These are phyloP conservation scores for Oryza glumipatula DNA, from an alignment of 176 grass and related monocot genomes.

Conservation along the genomic window DNA sequence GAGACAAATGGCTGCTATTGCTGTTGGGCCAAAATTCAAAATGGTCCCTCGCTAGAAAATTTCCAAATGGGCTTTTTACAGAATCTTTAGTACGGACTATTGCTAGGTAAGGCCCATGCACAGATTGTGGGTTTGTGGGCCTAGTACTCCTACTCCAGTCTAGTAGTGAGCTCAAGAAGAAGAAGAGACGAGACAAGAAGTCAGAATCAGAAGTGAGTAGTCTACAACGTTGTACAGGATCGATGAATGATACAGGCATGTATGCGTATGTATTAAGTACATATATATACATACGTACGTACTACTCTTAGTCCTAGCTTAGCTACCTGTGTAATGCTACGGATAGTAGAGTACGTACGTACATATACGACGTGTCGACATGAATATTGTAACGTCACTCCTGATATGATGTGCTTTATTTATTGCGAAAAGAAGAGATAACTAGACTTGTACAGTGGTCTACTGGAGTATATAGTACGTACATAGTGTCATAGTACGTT, in stretches of 20 bases:
- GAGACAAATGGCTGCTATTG: no score
- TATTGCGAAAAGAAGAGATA: not conserved
- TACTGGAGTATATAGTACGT: no score
- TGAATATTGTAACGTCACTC: not conserved
- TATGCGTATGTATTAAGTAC: not conserved
- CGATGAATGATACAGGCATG: no score
- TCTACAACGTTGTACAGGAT: slow-evolving; percentile 37
- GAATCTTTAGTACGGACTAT: no score
- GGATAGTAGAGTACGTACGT: not conserved
- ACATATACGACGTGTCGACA: not conserved
- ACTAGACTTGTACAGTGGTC: no score
- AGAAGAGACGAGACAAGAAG: no score
- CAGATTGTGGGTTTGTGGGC: no score
- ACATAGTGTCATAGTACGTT: no score
- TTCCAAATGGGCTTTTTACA: not conserved
- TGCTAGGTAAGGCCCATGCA: no score
- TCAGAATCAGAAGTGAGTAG: not conserved
- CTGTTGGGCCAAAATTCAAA: not conserved
- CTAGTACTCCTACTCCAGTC: no score
- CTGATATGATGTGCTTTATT: not conserved
- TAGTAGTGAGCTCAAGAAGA: no score
- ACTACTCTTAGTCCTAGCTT: not conserved
- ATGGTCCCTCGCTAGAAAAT: not conserved
- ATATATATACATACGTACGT: not conserved
- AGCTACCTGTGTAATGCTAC: not conserved